Conservation (phyloP, 2,329 filamentous ascomycete genomes). For the Microsporum audouinii region DNA sequence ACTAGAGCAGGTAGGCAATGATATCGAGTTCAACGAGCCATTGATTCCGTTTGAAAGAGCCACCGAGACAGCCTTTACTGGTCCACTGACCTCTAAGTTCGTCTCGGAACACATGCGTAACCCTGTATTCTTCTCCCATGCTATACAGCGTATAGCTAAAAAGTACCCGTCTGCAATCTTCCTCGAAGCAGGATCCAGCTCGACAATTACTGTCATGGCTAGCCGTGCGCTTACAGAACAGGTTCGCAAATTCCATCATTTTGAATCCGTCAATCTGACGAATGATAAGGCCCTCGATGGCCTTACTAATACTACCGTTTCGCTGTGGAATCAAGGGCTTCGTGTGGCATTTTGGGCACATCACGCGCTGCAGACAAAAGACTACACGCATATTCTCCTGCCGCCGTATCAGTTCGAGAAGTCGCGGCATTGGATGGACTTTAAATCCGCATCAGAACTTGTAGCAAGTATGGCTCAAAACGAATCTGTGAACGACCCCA, state of each 20-base stretch:
- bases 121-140: constrained; percentile 39
- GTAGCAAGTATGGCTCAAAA: background rate
- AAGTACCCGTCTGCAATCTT: constrained; percentile 16
- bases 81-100: background rate
- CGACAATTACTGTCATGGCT: background rate
- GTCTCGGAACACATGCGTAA: constrained; percentile 31
- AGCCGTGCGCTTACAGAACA: background rate
- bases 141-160: constrained; percentile 27
- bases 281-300: background rate
- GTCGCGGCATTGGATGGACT: background rate
- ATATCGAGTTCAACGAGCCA: background rate
- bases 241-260: background rate
- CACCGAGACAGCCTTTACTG: background rate
- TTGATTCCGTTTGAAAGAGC: background rate
- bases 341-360: too few relatives aligned
- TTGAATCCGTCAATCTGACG: background rate
- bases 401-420: too few relatives aligned
- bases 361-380: too few relatives aligned
- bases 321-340: too few relatives aligned
- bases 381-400: too few relatives aligned
- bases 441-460: background rate
- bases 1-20: background rate
- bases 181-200: constrained; percentile 32
- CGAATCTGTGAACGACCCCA: background rate
- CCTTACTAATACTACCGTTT: constrained; percentile 11